phyloP scores from a whole-genome alignment of 2,329 filamentous ascomycete species.

The Myriosclerotinia scirpicola region DNA sequence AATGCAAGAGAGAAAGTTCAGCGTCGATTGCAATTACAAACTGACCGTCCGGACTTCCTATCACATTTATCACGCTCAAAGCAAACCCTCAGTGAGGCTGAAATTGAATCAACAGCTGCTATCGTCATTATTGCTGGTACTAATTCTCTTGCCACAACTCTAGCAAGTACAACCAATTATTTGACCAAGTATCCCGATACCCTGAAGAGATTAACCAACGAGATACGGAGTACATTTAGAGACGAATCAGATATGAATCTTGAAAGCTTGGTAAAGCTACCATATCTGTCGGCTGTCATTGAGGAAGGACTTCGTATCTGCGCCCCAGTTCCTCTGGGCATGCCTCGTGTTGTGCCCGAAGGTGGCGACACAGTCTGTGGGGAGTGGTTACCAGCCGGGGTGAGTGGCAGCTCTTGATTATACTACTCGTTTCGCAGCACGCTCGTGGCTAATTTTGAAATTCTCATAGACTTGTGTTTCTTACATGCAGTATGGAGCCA shows the following conservation, averaged over 20 bases:
- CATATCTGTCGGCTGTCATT: constrained; percentile 17
- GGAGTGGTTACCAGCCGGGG: constrained; percentile 21
- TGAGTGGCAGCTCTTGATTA: constrained; percentile 4
- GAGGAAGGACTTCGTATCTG: constrained; percentile 22
- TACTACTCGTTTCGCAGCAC: constrained; percentile 3
- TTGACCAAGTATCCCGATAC: constrained; percentile 40
- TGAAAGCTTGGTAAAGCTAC: constrained; percentile 6
- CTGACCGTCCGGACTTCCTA: constrained; percentile 41
- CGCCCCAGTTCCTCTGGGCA: constrained; percentile 19
- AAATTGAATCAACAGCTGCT: constrained; percentile 22
- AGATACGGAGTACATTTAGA: constrained; percentile 45
- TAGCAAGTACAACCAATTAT: constrained; percentile 27
- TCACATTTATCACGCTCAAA: constrained; percentile 33
- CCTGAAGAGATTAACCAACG: constrained; percentile 41
- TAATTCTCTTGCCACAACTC: constrained; percentile 27
- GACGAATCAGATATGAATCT: constrained; percentile 44
- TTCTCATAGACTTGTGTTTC: constrained; percentile 25
- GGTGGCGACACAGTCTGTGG: constrained; percentile 15
- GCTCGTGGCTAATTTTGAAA: constrained; percentile 8
- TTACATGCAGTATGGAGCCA: constrained; percentile 8
- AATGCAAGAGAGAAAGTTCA: constrained; percentile 30
- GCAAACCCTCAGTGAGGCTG: constrained; percentile 23
- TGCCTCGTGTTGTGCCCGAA: constrained; percentile 15
- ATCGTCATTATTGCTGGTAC: constrained; percentile 26
- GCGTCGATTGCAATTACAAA: constrained; percentile 24